Evolutionary conservation across 371 early-diverging fungal species (phyloP).

Genomic region (Choanephora cucurbitarum): DNA sequence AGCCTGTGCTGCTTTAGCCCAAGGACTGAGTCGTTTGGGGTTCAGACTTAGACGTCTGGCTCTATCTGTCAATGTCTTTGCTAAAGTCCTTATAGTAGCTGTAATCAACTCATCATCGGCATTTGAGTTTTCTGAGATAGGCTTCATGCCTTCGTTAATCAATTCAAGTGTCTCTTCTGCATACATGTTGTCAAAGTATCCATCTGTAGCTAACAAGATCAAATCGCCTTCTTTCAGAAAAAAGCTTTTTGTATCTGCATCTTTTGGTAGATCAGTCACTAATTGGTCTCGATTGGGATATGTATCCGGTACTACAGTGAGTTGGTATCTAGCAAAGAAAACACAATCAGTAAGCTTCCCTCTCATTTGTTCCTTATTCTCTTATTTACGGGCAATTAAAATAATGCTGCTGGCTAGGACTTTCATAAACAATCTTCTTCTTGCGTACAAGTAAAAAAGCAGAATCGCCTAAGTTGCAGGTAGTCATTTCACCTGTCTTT

Average conservation of each 20-base stretch:
- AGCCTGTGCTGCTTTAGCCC: constrained; percentile 51
- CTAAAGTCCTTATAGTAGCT: constrained; percentile 53
- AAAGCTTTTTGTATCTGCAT: constrained; percentile 60
- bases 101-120: constrained; percentile 41
- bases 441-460: constrained; percentile 66
- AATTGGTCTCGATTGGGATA: constrained; percentile 57
- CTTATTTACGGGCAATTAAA: constrained; percentile 68
- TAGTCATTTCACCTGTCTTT: constrained; percentile 60
- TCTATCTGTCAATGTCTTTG: constrained; percentile 56
- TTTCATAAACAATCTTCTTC: constrained; percentile 61
- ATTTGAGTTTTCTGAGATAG: constrained; percentile 20
- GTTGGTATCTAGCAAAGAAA: constrained; percentile 54
- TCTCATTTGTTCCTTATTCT: not conserved
- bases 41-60: constrained; percentile 59
- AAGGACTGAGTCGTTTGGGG: constrained; percentile 53
- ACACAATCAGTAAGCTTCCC: not conserved
- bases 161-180: constrained; percentile 59
- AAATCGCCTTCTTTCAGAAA: constrained; percentile 69
- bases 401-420: constrained; percentile 70
- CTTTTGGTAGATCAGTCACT: constrained; percentile 66
- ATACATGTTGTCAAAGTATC: constrained; percentile 73
- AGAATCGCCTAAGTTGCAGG: constrained; percentile 69
- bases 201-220: constrained; percentile 70
- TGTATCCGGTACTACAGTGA: constrained; percentile 62
- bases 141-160: constrained; percentile 48